Base-by-base conservation (phyloP, 306 rosid genomes). In the Quercus aquifolioides region DNA sequence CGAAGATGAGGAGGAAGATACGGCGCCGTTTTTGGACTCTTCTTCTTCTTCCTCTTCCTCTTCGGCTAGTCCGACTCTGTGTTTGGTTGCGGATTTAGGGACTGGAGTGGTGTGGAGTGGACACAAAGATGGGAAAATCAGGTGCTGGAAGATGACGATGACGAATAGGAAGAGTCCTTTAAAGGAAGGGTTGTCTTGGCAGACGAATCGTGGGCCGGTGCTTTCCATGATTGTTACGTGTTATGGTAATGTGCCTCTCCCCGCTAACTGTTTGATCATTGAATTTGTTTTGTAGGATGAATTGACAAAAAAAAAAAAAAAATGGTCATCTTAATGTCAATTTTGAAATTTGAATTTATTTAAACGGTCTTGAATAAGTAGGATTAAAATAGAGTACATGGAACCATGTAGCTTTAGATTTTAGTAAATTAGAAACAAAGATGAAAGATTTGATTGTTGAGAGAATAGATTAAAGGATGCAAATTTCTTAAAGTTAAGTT, bases 91-190 rank as follows among this genome's bases (percentile, higher is more conserved):
- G 15, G 98, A 92, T 74, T 91, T 91, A 49, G 92, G 87, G 59
- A 85, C 83, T 67, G 80, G 89, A 57, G 58, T 91, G 81, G 89
- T 91, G 55, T 94, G 97, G 94, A 94, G 97, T 31, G 98, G 98
- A 17, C 97, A 94, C 72, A 92, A 55, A 79, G 98, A 94, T 23
- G 98, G 98, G 17, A 90, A 79, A 76, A 92, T 94, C 74, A 79
- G 88, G 81, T 88, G 97, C 80, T 94, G 97, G 98, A 74, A 35
- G 52, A 94, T 90, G 93, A 54, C 28, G 52, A 94, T 90, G 94
- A 54, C 28, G 23, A 13, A 56, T 59, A 31, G 23, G 82, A 79
- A 51, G 86, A 74, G 54, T 51, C 60, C 74, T 52, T 86, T 92
- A 33, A 88, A 82, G 82, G 97, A 94, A 60, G 71, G 55, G 57